These are phyloP conservation scores for Phylloboletellus chloephorus DNA, from an alignment of 1,284 basidiomycete genomes.

Conservation along the genomic window DNA sequence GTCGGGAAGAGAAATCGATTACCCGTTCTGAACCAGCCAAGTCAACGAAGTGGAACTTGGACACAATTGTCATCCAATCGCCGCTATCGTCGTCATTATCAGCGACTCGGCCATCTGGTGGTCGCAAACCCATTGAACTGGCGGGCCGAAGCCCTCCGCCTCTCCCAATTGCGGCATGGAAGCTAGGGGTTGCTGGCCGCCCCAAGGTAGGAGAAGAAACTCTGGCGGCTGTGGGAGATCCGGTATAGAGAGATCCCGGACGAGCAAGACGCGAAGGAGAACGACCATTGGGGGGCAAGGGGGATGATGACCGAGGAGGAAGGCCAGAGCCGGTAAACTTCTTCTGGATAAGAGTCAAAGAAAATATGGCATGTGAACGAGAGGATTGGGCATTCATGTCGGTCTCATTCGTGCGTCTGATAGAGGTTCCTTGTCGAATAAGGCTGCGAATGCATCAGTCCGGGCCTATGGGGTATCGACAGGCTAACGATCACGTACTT, in stretches of 20 bases:
- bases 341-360: conserved; percentile 87
- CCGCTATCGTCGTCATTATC: conserved; percentile 58
- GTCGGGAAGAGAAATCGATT: conserved; percentile 28
- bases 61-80: conserved; percentile 85
- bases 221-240: conserved; percentile 38
- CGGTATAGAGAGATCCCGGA: conserved; percentile 64
- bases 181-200: conserved; percentile 71
- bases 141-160: conserved; percentile 65
- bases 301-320: conserved; percentile 70
- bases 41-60: conserved; percentile 99
- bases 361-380: conserved; percentile 98
- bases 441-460: conserved; percentile 44
- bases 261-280: conserved; percentile 74
- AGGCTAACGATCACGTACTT: conserved; percentile 47
- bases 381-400: conserved; percentile 99
- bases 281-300: conserved; percentile 62
- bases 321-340: conserved; percentile 63
- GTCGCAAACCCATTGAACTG: conserved; percentile 60
- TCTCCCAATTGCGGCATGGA: conserved; percentile 64
- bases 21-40: conserved; percentile 94
- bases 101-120: conserved; percentile 43
- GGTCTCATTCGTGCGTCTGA: conserved; percentile 93
- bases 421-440: conserved; percentile 80
- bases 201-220: conserved; percentile 71
- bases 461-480: conserved; percentile 3